Conservation (phyloP, 2,329 filamentous ascomycete genomes). For the Diaporthe sp. region DNA sequence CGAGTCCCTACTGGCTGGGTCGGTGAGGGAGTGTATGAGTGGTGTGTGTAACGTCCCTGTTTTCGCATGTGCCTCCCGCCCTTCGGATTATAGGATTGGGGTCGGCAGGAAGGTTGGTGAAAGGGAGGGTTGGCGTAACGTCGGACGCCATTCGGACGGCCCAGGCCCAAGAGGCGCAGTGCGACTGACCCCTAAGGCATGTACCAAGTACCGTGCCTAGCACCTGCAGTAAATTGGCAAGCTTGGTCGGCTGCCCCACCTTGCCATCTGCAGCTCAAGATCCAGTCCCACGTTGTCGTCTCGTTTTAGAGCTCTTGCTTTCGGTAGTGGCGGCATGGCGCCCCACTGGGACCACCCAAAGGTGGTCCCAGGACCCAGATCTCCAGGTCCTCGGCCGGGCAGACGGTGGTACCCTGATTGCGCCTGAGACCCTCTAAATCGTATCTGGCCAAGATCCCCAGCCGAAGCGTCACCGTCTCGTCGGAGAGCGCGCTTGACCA, state of each 20-base stretch:
- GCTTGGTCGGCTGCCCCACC: conserved; percentile 24
- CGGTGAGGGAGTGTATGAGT: conserved; percentile 9
- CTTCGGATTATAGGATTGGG: neutral
- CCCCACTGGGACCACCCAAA: neutral
- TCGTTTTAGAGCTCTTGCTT: conserved; percentile 14
- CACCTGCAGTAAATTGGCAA: conserved; percentile 30
- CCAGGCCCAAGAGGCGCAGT: neutral
- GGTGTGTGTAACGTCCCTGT: conserved; percentile 23
- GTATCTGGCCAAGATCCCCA: conserved; percentile 20
- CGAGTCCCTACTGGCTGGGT: neutral
- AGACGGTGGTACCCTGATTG: neutral
- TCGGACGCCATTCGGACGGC: conserved; percentile 30
- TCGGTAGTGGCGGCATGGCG: conserved; percentile 31
- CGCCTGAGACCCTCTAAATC: conserved; percentile 23
- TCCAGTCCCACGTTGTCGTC: conserved; percentile 28
- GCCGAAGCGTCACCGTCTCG: conserved; percentile 8
- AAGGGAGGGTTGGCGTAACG: conserved; percentile 29
- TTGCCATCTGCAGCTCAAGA: conserved; percentile 21
- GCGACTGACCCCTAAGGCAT: conserved; percentile 4
- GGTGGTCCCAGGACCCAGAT: conserved; percentile 8
- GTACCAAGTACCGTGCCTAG: conserved; percentile 21
- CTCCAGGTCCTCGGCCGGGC: conserved; percentile 8
- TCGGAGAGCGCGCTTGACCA: conserved; percentile 17
- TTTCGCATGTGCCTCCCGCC: conserved; percentile 23
- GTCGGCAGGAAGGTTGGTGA: conserved; percentile 12